These are phyloP conservation scores for Pythium folliculosum DNA, from an alignment of 352 stramenopile genomes.

Conservation along the genomic window DNA sequence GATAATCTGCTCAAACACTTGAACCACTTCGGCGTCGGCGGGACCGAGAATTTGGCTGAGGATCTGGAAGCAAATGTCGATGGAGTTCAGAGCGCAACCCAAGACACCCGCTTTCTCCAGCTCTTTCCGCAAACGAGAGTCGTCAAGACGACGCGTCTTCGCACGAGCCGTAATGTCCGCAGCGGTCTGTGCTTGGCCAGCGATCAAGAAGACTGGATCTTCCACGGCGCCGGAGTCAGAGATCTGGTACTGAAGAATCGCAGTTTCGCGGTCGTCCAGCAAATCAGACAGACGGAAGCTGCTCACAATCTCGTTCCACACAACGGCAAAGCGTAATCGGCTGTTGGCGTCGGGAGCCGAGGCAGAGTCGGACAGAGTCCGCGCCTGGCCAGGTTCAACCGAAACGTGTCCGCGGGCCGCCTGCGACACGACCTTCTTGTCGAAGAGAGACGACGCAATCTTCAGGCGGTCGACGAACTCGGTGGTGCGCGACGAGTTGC, in stretches of 20 bases:
- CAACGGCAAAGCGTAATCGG: conserved; percentile 81
- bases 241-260: conserved; percentile 90
- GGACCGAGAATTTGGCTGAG: conserved; percentile 76
- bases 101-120: conserved; percentile 75
- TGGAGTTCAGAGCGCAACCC: conserved; percentile 72
- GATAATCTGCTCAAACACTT: conserved; percentile 75
- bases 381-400: conserved; percentile 42
- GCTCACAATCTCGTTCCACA: conserved; percentile 91
- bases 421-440: conserved; percentile 77
- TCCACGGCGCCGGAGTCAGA: conserved; percentile 77
- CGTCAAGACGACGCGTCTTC: conserved; percentile 60
- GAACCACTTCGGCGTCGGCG: conserved; percentile 57
- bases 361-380: conserved; percentile 54
- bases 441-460: conserved; percentile 66
- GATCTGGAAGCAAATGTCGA: conserved; percentile 84
- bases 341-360: conserved; percentile 72
- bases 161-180: conserved; percentile 64
- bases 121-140: conserved; percentile 64
- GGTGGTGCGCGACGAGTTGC: conserved; percentile 72
- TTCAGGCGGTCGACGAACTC: conserved; percentile 76
- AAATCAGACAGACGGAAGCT: conserved; percentile 88
- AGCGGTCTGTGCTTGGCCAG: conserved; percentile 70
- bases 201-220: conserved; percentile 88
- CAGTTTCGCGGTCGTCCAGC: conserved; percentile 84
- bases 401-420: conserved; percentile 65